Percentiles rank a stretch among this genome's conserved stretches.
phyloP scores from a whole-genome alignment of 768 basidiomycete genomes.

The Daedaleopsis nitida region DNA sequence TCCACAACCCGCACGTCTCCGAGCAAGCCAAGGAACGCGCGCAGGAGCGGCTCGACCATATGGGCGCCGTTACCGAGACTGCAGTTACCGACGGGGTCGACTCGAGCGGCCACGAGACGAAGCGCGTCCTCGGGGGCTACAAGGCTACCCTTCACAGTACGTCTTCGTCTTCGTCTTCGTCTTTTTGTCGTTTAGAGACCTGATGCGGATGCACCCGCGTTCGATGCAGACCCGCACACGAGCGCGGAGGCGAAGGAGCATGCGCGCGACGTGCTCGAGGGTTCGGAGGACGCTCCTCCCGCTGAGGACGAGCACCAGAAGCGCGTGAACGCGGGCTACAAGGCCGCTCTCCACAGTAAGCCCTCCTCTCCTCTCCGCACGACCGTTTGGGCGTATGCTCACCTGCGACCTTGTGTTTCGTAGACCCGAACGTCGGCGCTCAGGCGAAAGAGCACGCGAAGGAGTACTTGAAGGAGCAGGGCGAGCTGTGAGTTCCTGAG shows the following conservation, averaged over 20 bases:
- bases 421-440: slow-evolving; percentile 50
- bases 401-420: not conserved
- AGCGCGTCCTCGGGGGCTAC: slow-evolving; percentile 45
- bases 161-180: too few species aligned
- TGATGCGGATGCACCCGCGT: too few species aligned
- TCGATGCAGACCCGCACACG: slow-evolving; percentile 46
- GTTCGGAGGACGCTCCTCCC: slow-evolving; percentile 40
- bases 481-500: slow-evolving; percentile 19
- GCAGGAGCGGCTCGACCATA: slow-evolving; percentile 43
- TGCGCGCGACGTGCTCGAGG: slow-evolving; percentile 54
- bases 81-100: slow-evolving; percentile 1
- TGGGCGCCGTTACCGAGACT: slow-evolving; percentile 30
- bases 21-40: slow-evolving; percentile 56
- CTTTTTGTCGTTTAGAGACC: too few species aligned
- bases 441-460: slow-evolving; percentile 52
- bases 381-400: slow-evolving; percentile 1
- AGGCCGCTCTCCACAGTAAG: slow-evolving; percentile 55
- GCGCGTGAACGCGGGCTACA: slow-evolving; percentile 57
- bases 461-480: slow-evolving; percentile 39
- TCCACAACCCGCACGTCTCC: slow-evolving; percentile 60
- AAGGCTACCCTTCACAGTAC: slow-evolving; percentile 50
- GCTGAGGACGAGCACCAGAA: slow-evolving; percentile 43
- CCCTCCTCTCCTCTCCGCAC: not conserved
- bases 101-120: slow-evolving; percentile 21
- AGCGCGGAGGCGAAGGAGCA: slow-evolving; percentile 54